These are phyloP conservation scores for Hyphopichia wangnamkhiaoensis DNA, from an alignment of 1,139 yeast species.

Conservation along the genomic window DNA sequence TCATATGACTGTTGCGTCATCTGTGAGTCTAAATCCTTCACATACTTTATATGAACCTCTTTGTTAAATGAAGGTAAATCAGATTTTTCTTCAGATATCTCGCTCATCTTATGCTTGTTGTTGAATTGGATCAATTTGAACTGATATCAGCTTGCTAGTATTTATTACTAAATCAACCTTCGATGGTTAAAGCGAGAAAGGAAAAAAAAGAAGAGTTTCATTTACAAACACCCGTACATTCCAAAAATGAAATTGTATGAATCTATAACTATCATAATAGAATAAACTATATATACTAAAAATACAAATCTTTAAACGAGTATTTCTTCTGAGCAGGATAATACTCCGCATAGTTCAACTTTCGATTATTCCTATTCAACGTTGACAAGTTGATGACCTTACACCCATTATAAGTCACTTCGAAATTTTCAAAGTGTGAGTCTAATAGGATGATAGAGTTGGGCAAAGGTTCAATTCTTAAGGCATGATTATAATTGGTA, in stretches of 20 bases:
- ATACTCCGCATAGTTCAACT: constrained; percentile 70
- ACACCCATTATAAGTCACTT: constrained; percentile 81
- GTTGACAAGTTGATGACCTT: constrained; percentile 72
- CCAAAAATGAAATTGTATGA: not conserved
- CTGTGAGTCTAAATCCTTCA: constrained; percentile 38
- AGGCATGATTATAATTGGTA: constrained; percentile 68
- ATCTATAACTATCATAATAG: no score
- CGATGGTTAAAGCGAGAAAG: no score
- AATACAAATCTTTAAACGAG: constrained; percentile 48
- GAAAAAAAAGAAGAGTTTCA: no score
- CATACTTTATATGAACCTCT: constrained; percentile 37
- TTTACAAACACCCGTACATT: not conserved
- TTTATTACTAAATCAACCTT: no score
- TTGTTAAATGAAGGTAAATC: constrained; percentile 3
- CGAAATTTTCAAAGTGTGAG: constrained; percentile 67
- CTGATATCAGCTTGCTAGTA: not conserved
- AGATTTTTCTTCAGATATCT: not conserved
- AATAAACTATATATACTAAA: constrained; percentile 19
- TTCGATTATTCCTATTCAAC: constrained; percentile 44
- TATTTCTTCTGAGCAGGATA: constrained; percentile 56
- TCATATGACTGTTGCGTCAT: constrained; percentile 48
- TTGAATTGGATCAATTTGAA: no score
- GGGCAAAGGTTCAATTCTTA: constrained; percentile 80
- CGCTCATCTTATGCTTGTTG: no score
- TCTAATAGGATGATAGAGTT: constrained; percentile 67